Percentiles rank a stretch among this genome's conserved stretches.
These are phyloP conservation scores for Oropetium thomaeum DNA, from an alignment of 176 grass and related monocot species.

Conservation along the genomic window DNA sequence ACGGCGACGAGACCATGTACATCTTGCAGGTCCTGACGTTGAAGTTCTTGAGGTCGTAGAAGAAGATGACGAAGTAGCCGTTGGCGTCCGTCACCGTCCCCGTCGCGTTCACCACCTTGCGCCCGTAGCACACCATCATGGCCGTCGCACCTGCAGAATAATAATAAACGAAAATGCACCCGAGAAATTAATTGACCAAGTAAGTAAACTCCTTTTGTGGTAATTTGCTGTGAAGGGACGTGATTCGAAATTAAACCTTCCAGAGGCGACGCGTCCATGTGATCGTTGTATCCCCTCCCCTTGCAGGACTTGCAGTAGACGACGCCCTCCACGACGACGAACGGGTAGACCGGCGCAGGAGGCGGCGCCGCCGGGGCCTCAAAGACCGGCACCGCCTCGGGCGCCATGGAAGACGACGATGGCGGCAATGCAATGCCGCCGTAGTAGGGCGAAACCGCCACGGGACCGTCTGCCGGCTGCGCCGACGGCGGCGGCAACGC, in stretches of 20 bases:
- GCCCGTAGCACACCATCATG: conserved; percentile 52
- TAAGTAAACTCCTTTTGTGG: too few relatives aligned
- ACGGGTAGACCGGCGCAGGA: neutral
- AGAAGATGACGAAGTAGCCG: conserved; percentile 54
- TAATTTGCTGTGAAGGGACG: too few relatives aligned
- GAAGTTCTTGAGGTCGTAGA: conserved; percentile 49
- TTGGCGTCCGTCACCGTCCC: conserved; percentile 41
- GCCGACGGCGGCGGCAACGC: neutral
- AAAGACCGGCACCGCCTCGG: neutral
- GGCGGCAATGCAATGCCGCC: too few relatives aligned
- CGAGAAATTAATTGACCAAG: too few relatives aligned
- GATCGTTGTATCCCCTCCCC: conserved; percentile 33
- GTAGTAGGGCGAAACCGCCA: too few relatives aligned
- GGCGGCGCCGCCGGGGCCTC: neutral
- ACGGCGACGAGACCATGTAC: conserved; percentile 43
- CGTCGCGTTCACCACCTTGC: conserved; percentile 48
- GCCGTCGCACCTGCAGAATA: conserved; percentile 43
- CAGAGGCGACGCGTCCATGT: conserved; percentile 43
- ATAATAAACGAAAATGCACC: too few relatives aligned
- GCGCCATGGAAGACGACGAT: neutral
- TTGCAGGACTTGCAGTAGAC: conserved; percentile 69
- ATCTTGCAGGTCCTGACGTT: conserved; percentile 38
- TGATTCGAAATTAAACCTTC: too few relatives aligned
- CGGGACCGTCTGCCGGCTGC: neutral
- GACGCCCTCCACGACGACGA: conserved; percentile 51